A percentile compares a stretch with the other conserved stretches of the same genome.
These are phyloP conservation scores for Immersiporthe knoxdaviesiana DNA, from an alignment of 2,329 filamentous ascomycete species.

Conservation along the genomic window DNA sequence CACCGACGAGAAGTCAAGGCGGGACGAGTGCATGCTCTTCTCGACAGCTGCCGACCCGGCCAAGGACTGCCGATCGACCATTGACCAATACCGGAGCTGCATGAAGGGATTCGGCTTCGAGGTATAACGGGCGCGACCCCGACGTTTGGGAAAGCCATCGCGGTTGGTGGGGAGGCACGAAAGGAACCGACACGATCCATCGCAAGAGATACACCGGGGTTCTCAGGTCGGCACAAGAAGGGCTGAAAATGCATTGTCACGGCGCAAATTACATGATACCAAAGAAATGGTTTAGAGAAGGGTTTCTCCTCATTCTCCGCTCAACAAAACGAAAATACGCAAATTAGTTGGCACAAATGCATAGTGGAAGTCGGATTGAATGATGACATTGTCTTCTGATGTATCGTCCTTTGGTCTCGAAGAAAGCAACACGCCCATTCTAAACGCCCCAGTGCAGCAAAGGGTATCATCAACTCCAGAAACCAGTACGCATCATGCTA, in stretches of 20 bases:
- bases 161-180: background rate
- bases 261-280: constrained; percentile 18
- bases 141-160: background rate
- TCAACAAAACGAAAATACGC: constrained; percentile 13
- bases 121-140: constrained; percentile 45
- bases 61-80: constrained; percentile 78
- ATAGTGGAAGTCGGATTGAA: background rate
- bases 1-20: constrained; percentile 88
- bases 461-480: constrained; percentile 23
- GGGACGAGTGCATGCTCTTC: constrained; percentile 99
- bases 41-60: constrained; percentile 81
- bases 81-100: constrained; percentile 85
- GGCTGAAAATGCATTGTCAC: constrained; percentile 6
- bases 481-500: background rate
- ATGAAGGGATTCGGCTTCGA: constrained; percentile 95
- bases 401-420: background rate
- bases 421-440: background rate
- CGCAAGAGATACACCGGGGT: background rate
- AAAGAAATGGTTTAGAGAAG: constrained; percentile 14
- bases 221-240: background rate
- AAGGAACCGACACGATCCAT: constrained; percentile 20
- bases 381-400: background rate
- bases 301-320: constrained; percentile 5
- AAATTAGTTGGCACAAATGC: background rate
- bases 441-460: constrained; percentile 14